A percentile compares a stretch with the other conserved stretches of the same genome.
Conservation (phyloP, 1,284 basidiomycete genomes). For the Trichosporon sp. region DNA sequence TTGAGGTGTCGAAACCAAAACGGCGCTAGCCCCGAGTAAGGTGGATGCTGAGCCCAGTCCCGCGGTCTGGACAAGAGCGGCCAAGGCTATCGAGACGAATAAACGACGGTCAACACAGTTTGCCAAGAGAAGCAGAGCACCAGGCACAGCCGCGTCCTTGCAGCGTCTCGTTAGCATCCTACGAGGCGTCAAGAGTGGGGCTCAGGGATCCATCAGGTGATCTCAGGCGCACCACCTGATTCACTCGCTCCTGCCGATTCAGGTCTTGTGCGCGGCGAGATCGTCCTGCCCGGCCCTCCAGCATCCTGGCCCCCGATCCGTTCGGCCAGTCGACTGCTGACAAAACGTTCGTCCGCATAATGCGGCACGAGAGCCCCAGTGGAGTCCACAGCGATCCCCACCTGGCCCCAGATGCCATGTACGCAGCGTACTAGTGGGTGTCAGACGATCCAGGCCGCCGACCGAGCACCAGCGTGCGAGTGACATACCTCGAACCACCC, state of each 20-base stretch:
- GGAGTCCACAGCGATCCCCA: not conserved
- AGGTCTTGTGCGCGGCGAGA: not conserved
- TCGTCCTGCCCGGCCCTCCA: not conserved
- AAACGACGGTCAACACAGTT: not conserved
- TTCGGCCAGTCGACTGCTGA: not conserved
- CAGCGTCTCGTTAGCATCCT: not conserved
- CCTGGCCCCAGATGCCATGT: not conserved
- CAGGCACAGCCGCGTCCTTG: not conserved
- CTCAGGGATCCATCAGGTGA: conserved; percentile 5
- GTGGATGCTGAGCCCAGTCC: not conserved
- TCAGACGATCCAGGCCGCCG: not conserved
- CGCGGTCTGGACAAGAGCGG: not conserved
- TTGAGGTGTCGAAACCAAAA: not conserved
- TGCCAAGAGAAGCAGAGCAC: not conserved
- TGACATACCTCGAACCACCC: not conserved
- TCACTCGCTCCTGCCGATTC: not conserved
- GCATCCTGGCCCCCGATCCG: not conserved
- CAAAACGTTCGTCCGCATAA: not conserved
- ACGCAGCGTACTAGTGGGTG: not conserved
- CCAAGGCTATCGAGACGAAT: not conserved
- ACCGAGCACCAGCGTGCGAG: not conserved
- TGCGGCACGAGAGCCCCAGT: not conserved
- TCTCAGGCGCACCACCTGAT: not conserved
- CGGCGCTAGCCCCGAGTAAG: not conserved
- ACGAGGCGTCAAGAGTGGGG: not conserved